Base-by-base conservation (phyloP, 1,284 basidiomycete genomes). In the Naganishia sp. region DNA sequence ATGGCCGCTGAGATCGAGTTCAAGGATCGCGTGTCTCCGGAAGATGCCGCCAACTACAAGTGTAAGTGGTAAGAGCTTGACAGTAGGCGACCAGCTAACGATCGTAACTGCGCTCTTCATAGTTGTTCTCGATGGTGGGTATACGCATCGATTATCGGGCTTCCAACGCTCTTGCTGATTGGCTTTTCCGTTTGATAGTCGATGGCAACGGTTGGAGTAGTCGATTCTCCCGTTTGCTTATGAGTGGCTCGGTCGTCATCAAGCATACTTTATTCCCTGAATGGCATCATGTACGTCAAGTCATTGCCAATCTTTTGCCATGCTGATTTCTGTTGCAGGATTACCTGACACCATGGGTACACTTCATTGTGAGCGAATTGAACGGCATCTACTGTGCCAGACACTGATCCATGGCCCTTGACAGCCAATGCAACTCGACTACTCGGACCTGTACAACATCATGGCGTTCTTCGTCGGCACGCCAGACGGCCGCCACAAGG, bases 391-490 rank as follows among this genome's bases (percentile, higher is more conserved):
- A 9, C 11, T 15, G 16, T 21, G 15, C 3, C 7, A 23, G 10
- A 13, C 31, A 13, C 44, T 44, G 42, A 53, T 21, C 25, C 23
- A 25, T 53, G 42, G 23, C 1, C 39, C 33, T 48, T 54, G 18
- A 56, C 64, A 79, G 76, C 82, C 81, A 7, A 73, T 81, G 60
- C 76, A 80, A 69, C 70, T 80, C 39, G 82, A 84, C 72, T 82
- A 82, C 60, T 77, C 80, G 13, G 83, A 83, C 68, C 70, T 84
- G 5, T 82, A 80, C 75, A 75, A 80, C 66, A 75, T 81, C 55
- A 78, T 83, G 73, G 78, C 80, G 6, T 83, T 83, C 74, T 83
- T 83, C 70, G 72, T 76, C 13, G 83, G 83, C 6, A 71, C 77
- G 0, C 79, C 79, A 0, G 79, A 80, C 43, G 77, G 77, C 5